phyloP scores from a whole-genome alignment of 495 filamentous ascomycete genomes.

The Bryoglossum gracile region DNA sequence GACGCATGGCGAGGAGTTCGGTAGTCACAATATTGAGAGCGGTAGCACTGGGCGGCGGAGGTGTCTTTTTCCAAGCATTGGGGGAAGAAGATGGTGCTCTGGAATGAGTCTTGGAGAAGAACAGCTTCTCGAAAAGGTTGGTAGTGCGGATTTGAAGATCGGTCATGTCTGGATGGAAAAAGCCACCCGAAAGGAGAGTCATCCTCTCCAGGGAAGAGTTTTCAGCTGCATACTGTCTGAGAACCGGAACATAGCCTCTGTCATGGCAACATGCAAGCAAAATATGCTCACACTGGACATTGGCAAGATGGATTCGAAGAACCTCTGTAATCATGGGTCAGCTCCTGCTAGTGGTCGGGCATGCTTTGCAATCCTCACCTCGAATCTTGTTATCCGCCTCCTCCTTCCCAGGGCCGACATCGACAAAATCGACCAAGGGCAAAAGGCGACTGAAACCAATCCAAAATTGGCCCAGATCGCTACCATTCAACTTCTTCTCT shows the following conservation, averaged over 20 bases:
- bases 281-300: constrained; percentile 51
- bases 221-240: constrained; percentile 39
- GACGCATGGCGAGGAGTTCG: too few relatives aligned
- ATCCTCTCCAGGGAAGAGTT: neutral
- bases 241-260: constrained; percentile 44
- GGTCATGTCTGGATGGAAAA: neutral
- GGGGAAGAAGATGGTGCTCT: neutral
- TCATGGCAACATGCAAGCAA: constrained; percentile 56
- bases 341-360: too few relatives aligned
- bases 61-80: neutral
- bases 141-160: constrained; percentile 8
- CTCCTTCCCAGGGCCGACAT: constrained; percentile 51
- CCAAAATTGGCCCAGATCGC: constrained; percentile 31
- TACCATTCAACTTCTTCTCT: constrained; percentile 21
- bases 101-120: neutral
- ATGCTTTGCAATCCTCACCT: too few relatives aligned
- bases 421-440: constrained; percentile 51
- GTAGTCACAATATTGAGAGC: neutral
- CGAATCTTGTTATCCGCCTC: constrained; percentile 50
- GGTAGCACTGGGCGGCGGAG: neutral
- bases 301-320: constrained; percentile 47
- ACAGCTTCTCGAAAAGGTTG: constrained; percentile 1
- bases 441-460: constrained; percentile 49
- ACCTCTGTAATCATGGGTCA: too few relatives aligned
- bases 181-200: constrained; percentile 1